Percentiles rank a stretch among this genome's conserved stretches.
Evolutionary conservation across 257 asterid species (phyloP).

Genomic region (Plantago elongata): DNA sequence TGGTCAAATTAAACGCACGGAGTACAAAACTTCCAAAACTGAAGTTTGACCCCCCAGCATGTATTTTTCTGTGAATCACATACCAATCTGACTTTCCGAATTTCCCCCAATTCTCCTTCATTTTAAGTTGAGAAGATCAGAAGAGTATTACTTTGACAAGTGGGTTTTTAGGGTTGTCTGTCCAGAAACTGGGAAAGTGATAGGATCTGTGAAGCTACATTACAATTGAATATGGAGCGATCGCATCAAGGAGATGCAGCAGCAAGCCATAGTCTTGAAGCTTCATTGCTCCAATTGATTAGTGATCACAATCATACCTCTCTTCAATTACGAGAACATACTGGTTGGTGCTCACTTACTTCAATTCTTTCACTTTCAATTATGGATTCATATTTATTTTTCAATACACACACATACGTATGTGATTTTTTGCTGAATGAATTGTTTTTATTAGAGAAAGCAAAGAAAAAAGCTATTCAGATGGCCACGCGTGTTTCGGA

Average conservation of each 20-base stretch:
- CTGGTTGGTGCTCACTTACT: constrained; percentile 37
- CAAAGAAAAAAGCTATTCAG: constrained; percentile 65
- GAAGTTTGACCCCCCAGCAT: too few relatives aligned
- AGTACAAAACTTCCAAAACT: too few relatives aligned
- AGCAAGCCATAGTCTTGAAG: constrained; percentile 49
- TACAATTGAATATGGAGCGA: constrained; percentile 60
- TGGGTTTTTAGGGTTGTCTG: too few relatives aligned
- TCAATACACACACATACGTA: too few relatives aligned
- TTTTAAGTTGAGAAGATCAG: too few relatives aligned
- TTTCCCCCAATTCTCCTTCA: too few relatives aligned
- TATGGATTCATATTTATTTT: too few relatives aligned
- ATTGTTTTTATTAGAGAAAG: constrained; percentile 38
- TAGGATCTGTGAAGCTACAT: background rate
- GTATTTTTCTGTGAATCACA: too few relatives aligned
- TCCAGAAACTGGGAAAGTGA: too few relatives aligned
- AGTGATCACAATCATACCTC: constrained; percentile 54
- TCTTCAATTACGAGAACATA: constrained; percentile 48
- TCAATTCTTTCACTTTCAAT: background rate
- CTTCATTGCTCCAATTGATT: constrained; percentile 63
- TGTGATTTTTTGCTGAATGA: constrained; percentile 8
- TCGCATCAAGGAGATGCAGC: constrained; percentile 39
- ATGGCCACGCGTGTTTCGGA: constrained; percentile 56
- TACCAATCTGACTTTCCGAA: too few relatives aligned
- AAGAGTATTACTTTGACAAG: too few relatives aligned
- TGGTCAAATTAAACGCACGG: too few relatives aligned